Base-by-base conservation (phyloP, 1,284 basidiomycete genomes). In the Cryptococcus sp. region DNA sequence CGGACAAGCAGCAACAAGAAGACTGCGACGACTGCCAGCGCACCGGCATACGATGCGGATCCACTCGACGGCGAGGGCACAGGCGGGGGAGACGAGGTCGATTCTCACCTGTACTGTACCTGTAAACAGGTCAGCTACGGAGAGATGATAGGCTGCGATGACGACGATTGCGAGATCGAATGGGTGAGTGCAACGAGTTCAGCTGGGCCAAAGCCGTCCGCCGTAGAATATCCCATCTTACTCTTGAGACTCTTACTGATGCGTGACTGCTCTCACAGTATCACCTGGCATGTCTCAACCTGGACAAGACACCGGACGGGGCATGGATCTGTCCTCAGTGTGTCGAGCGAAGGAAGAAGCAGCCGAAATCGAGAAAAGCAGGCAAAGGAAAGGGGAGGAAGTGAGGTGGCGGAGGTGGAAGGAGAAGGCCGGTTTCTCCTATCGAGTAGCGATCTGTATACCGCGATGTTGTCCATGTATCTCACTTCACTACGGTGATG, bases 91-190 rank as follows among this genome's bases (percentile, higher is more conserved):
- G 69, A 69, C 19, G 66, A 70, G 39, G 68, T 59, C 7, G 87
- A 90, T 65, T 84, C 85, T 57, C 85, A 83, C 66, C 83, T 84
- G 20, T 99, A 98, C 78, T 99, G 94, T 78, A 86, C 88, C 80
- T 98, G 94, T 76, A 84, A 91, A 63, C 84, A 88, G 23, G 84
- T 88, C 56, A 92, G 90, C 48, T 74, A 70, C 56, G 74, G 94
- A 35, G 90, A 94, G 79, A 98, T 98, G 94, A 93, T 98, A 70
- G 94, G 87, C 3, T 98, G 94, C 75, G 94, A 98, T 76, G 90
- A 88, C 67, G 81, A 83, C 27, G 84, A 85, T 53, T 97, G 94
- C 79, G 87, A 89, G 72, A 83, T 85, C 58, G 93, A 97, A 87
- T 97, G 94, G 94, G 92, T 94, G 71, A 73, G 90, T 86, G 4